Conservation (phyloP, 2,329 filamentous ascomycete genomes). For the Botryotinia globosa region DNA sequence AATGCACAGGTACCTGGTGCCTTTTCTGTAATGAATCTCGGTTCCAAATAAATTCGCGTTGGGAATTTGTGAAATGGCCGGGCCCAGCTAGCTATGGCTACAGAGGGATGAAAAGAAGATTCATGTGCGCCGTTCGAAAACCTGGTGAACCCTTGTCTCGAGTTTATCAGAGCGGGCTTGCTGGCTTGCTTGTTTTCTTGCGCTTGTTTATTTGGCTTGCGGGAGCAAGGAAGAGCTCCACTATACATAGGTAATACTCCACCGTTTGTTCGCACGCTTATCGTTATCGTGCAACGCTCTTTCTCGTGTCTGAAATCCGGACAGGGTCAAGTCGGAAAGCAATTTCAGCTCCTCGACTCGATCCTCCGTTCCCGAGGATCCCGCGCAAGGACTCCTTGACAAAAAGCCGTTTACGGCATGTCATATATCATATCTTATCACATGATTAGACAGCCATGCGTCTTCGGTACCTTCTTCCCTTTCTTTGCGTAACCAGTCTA, state of each 20-base stretch:
- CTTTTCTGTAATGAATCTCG: neutral
- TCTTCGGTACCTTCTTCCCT: neutral
- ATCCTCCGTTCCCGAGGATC: neutral
- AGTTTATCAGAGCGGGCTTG: neutral
- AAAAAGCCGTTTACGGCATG: neutral
- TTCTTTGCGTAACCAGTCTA: neutral
- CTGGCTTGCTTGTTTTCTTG: neutral
- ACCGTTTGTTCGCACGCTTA: slow-evolving; percentile 1
- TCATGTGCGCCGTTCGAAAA: neutral
- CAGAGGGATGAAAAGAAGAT: neutral
- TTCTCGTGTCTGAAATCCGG: neutral
- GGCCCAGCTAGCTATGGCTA: neutral
- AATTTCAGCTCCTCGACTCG: neutral
- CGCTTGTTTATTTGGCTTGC: neutral
- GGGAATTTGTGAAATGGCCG: neutral
- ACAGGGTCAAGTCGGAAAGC: neutral
- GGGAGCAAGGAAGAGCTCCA: neutral
- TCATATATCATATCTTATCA: neutral
- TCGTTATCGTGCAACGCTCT: slow-evolving; percentile 2
- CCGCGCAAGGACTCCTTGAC: neutral
- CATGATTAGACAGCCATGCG: slow-evolving; percentile 1
- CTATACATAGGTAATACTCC: neutral
- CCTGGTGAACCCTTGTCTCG: neutral
- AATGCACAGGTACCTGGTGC: neutral
- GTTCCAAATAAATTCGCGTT: neutral